Conservation (phyloP, 2,329 filamentous ascomycete genomes). For the Alternaria longipes region DNA sequence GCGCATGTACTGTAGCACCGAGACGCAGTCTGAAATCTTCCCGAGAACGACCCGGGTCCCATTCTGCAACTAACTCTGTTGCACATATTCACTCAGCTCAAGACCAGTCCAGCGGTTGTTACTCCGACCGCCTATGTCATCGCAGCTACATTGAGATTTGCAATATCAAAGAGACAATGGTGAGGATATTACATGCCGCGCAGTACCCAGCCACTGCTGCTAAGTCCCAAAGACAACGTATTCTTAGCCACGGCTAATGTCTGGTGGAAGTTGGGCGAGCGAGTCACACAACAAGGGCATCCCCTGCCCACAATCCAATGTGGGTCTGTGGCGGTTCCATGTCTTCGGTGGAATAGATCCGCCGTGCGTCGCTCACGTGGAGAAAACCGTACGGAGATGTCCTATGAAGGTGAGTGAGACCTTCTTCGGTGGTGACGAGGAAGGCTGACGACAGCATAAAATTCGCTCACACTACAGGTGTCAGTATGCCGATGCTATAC, state of each 20-base stretch:
- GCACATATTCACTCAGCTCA: background rate
- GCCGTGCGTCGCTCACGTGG: slow-evolving; percentile 47
- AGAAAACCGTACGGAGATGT: slow-evolving; percentile 25
- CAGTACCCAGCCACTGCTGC: background rate
- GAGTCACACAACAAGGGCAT: slow-evolving; percentile 39
- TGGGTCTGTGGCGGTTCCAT: slow-evolving; percentile 38
- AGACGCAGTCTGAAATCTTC: background rate
- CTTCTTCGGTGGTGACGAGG: slow-evolving; percentile 27
- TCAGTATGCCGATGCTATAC: slow-evolving; percentile 11
- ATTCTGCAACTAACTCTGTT: slow-evolving; percentile 5
- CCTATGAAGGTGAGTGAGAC: slow-evolving; percentile 12
- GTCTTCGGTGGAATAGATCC: slow-evolving; percentile 34
- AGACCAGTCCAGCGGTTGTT: background rate
- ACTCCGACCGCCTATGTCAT: background rate
- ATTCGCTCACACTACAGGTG: slow-evolving; percentile 14
- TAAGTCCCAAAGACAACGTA: slow-evolving; percentile 3
- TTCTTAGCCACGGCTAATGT: slow-evolving; percentile 30
- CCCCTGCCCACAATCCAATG: slow-evolving; percentile 35
- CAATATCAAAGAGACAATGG: background rate
- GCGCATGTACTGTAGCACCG: slow-evolving; percentile 7
- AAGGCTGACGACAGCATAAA: slow-evolving; percentile 26
- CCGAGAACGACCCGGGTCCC: background rate
- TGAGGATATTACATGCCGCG: background rate
- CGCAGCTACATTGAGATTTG: background rate
- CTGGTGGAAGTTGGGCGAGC: slow-evolving; percentile 32